Percentiles rank a stretch among this genome's conserved stretches.
These are phyloP conservation scores for Sugiyamaella sp. DNA, from an alignment of 1,139 yeast genomes.

Conservation along the genomic window DNA sequence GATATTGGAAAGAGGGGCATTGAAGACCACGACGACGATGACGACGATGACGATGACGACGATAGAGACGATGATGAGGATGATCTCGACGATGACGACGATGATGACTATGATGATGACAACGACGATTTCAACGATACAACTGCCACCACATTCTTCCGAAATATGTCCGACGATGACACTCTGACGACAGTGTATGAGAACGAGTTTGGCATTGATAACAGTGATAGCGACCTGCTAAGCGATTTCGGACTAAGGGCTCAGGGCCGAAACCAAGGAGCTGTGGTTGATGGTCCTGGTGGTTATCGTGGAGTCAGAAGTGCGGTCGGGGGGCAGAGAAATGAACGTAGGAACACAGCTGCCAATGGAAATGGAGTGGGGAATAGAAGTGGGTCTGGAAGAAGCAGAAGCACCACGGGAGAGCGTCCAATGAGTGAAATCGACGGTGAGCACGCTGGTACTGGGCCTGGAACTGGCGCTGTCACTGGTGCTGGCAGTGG, in stretches of 20 bases:
- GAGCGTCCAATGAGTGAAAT: no score
- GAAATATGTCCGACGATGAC: constrained; percentile 25
- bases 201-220: constrained; percentile 24
- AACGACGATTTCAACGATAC: constrained; percentile 8
- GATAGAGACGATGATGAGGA: constrained; percentile 20
- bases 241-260: constrained; percentile 20
- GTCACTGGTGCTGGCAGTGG: constrained; percentile 12
- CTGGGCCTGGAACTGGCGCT: constrained; percentile 21
- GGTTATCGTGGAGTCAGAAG: not conserved
- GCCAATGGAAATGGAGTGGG: not conserved
- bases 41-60: constrained; percentile 23
- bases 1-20: constrained; percentile 7
- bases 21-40: constrained; percentile 21
- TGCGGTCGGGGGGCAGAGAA: not conserved
- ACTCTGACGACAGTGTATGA: constrained; percentile 30
- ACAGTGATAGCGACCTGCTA: constrained; percentile 21
- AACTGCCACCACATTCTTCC: not conserved
- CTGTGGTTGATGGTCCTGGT: no score
- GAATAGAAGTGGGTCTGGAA: no score
- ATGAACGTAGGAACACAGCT: no score
- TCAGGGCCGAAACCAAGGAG: not conserved
- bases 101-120: constrained; percentile 12
- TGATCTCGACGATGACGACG: constrained; percentile 23
- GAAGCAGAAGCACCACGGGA: no score
- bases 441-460: no score